Percentiles rank a stretch among this genome's conserved stretches.
These are phyloP conservation scores for Lactifluus volemus DNA, from an alignment of 768 basidiomycete genomes.

Conservation along the genomic window DNA sequence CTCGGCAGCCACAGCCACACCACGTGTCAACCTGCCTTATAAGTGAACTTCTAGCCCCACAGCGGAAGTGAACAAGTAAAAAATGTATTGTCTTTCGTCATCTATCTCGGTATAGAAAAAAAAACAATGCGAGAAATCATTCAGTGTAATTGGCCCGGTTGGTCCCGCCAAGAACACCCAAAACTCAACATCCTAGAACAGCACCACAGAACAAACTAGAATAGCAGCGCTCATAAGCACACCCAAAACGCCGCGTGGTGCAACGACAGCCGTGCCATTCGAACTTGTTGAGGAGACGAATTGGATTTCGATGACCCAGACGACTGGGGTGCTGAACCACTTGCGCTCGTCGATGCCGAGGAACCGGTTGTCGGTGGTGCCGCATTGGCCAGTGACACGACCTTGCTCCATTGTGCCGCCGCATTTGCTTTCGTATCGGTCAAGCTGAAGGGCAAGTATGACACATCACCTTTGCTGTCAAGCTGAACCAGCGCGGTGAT, in stretches of 20 bases:
- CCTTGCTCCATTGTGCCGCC: slow-evolving; percentile 40
- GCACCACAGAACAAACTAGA: neutral
- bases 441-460: slow-evolving; percentile 49
- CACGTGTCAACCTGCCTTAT: neutral
- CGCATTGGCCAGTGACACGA: slow-evolving; percentile 37
- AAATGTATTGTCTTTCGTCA: neutral
- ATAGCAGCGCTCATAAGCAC: slow-evolving; percentile 1
- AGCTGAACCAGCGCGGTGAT: slow-evolving; percentile 59
- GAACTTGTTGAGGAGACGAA: slow-evolving; percentile 5
- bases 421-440: slow-evolving; percentile 36
- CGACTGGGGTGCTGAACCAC: neutral
- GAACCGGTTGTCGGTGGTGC: slow-evolving; percentile 26
- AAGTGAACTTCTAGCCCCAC: neutral
- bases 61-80: neutral
- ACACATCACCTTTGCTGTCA: slow-evolving; percentile 48
- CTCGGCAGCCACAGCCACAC: neutral
- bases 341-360: neutral
- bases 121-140: neutral
- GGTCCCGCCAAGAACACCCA: neutral
- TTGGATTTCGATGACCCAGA: slow-evolving; percentile 22
- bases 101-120: too few relatives aligned
- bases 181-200: neutral
- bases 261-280: neutral
- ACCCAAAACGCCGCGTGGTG: neutral
- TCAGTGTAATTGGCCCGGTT: neutral